phyloP scores from a whole-genome alignment of 2,329 filamentous ascomycete species.

The Hyphodiscus sp. region DNA sequence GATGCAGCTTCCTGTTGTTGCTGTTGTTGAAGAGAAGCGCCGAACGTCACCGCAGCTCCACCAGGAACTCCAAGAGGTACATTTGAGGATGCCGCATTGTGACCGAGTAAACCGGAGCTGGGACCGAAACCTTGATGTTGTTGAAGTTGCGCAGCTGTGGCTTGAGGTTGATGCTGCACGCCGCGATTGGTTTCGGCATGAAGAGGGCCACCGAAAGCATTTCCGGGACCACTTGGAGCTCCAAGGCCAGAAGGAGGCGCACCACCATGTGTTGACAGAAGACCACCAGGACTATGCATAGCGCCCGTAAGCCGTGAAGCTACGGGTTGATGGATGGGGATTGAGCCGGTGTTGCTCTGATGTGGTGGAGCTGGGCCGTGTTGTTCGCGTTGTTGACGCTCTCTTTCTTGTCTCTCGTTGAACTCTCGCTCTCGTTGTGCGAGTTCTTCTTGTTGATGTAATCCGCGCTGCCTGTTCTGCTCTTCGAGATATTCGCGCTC shows the following conservation, averaged over 20 bases:
- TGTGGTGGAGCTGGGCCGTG: constrained; percentile 64
- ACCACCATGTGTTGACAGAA: constrained; percentile 68
- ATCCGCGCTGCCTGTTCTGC: constrained; percentile 48
- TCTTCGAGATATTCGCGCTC: constrained; percentile 44
- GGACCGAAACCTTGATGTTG: constrained; percentile 52
- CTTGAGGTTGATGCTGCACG: constrained; percentile 46
- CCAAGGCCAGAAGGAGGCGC: constrained; percentile 44
- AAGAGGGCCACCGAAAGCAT: constrained; percentile 48
- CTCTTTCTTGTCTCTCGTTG: constrained; percentile 44
- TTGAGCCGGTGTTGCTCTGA: constrained; percentile 80
- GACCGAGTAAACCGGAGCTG: constrained; percentile 32
- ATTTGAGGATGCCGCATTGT: constrained; percentile 44
- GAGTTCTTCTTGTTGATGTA: constrained; percentile 48
- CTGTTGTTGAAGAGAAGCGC: constrained; percentile 13
- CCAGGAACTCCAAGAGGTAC: constrained; percentile 51
- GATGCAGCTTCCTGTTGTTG: constrained; percentile 37
- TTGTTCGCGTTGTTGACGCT: constrained; percentile 56
- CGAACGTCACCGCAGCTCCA: constrained; percentile 44
- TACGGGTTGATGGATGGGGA: constrained; percentile 91
- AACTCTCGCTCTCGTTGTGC: constrained; percentile 42
- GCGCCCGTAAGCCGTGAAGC: constrained; percentile 72
- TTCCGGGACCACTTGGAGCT: constrained; percentile 30
- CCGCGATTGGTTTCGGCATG: constrained; percentile 46
- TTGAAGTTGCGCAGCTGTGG: constrained; percentile 38
- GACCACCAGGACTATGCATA: constrained; percentile 86